phyloP scores from a whole-genome alignment of 2,329 filamentous ascomycete genomes.

The Trichoderma sp. region DNA sequence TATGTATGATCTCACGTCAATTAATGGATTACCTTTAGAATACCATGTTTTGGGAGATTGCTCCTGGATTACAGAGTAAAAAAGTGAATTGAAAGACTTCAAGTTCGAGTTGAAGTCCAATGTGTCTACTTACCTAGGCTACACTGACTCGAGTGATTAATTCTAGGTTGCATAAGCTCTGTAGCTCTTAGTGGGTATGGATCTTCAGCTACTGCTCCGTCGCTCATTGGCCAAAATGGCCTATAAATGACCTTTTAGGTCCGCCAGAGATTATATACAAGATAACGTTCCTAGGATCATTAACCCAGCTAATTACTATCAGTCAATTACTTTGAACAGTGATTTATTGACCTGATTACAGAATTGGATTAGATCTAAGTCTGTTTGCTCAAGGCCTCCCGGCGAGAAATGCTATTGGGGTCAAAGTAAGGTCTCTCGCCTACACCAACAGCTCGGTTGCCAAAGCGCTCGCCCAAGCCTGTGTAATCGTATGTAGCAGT shows the following conservation, averaged over 20 bases:
- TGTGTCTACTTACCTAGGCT: too few relatives aligned
- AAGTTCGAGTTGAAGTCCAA: too few relatives aligned
- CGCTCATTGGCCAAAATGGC: too few relatives aligned
- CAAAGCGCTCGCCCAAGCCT: slow-evolving; percentile 51
- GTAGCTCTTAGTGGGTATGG: too few relatives aligned
- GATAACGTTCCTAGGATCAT: background rate
- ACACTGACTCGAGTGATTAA: too few relatives aligned
- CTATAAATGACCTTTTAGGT: too few relatives aligned
- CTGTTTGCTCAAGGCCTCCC: slow-evolving; percentile 26
- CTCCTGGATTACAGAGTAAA: too few relatives aligned
- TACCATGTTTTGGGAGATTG: background rate
- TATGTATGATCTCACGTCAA: background rate
- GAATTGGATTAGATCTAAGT: background rate
- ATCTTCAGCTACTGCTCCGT: too few relatives aligned
- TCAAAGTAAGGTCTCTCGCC: slow-evolving; percentile 60
- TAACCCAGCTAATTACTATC: background rate
- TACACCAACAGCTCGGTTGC: slow-evolving; percentile 55
- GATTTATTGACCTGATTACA: background rate
- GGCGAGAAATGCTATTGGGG: slow-evolving; percentile 42
- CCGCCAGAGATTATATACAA: background rate
- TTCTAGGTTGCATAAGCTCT: too few relatives aligned
- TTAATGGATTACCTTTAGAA: background rate
- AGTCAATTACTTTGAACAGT: background rate
- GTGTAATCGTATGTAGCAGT: slow-evolving; percentile 58
- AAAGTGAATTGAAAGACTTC: too few relatives aligned